Percentiles rank a stretch among this genome's conserved stretches.
Evolutionary conservation across 2,329 filamentous ascomycete species (phyloP).

Genomic region (Diaporthe sp.): DNA sequence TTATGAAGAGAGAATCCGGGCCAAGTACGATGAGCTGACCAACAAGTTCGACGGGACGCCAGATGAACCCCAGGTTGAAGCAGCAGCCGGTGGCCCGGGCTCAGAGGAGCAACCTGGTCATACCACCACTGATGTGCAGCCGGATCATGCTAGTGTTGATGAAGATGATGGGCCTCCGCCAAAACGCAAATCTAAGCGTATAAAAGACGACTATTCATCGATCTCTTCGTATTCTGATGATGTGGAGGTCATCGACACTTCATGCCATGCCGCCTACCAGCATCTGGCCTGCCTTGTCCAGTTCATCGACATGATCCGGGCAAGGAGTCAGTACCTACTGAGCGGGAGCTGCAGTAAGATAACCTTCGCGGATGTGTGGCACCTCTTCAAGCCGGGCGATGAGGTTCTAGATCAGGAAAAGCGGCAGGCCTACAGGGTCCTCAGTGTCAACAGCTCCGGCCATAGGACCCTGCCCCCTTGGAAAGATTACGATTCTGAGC

Average conservation of each 20-base stretch:
- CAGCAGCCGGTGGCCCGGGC: neutral
- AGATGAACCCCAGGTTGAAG: neutral
- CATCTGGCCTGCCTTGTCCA: slow-evolving; percentile 43
- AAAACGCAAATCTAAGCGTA: no score
- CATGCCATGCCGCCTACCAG: neutral
- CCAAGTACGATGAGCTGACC: slow-evolving; percentile 12
- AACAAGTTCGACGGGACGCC: neutral
- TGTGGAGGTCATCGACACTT: neutral
- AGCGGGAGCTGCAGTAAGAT: slow-evolving; percentile 41
- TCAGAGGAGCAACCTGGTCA: neutral
- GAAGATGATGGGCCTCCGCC: neutral
- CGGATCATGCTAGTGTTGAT: no score
- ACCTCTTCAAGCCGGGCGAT: slow-evolving; percentile 48
- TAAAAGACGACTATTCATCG: neutral
- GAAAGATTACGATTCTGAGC: neutral
- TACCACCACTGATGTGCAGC: neutral
- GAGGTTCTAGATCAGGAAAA: slow-evolving; percentile 41
- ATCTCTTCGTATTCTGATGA: neutral
- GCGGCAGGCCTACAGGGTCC: slow-evolving; percentile 47
- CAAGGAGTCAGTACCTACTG: slow-evolving; percentile 37
- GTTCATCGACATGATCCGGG: slow-evolving; percentile 42
- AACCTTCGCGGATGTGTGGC: slow-evolving; percentile 48
- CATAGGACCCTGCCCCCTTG: slow-evolving; percentile 35
- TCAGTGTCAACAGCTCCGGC: slow-evolving; percentile 36
- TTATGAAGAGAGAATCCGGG: slow-evolving; percentile 35